phyloP scores from a whole-genome alignment of 2,329 filamentous ascomycete species.

The Colletotrichum sp. region DNA sequence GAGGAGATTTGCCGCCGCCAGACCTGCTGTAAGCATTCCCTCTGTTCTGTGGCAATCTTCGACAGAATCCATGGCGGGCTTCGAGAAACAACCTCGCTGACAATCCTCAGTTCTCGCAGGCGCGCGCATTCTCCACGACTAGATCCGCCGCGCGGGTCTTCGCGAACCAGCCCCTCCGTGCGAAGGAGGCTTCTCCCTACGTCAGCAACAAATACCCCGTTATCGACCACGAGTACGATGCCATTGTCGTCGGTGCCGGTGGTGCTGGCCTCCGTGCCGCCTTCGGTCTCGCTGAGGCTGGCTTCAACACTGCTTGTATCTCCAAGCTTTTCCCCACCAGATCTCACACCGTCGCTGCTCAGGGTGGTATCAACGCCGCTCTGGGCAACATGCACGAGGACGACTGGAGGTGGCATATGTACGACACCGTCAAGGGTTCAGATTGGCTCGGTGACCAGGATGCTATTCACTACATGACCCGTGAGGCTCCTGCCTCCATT shows the following conservation, averaged over 20 bases:
- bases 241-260: constrained; percentile 87
- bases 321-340: constrained; percentile 86
- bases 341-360: constrained; percentile 82
- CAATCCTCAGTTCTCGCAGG: constrained; percentile 64
- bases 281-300: constrained; percentile 85
- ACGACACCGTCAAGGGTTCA: constrained; percentile 96
- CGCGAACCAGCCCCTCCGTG: constrained; percentile 82
- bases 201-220: constrained; percentile 92
- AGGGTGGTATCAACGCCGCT: constrained; percentile 87
- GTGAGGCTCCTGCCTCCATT: constrained; percentile 89
- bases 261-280: constrained; percentile 82
- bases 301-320: constrained; percentile 90
- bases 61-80: constrained; percentile 25
- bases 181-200: constrained; percentile 89
- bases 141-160: constrained; percentile 84
- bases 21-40: constrained; percentile 56
- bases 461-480: constrained; percentile 98
- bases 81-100: constrained; percentile 2
- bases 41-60: constrained; percentile 1
- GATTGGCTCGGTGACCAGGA: constrained; percentile 98
- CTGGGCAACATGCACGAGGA: constrained; percentile 97
- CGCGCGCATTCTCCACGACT: constrained; percentile 86
- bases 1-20: constrained; percentile 63
- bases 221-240: constrained; percentile 99
- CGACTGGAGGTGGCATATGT: constrained; percentile 99